Base-by-base conservation (phyloP, 1,139 yeast genomes). In the Geotrichum bryndzae region DNA sequence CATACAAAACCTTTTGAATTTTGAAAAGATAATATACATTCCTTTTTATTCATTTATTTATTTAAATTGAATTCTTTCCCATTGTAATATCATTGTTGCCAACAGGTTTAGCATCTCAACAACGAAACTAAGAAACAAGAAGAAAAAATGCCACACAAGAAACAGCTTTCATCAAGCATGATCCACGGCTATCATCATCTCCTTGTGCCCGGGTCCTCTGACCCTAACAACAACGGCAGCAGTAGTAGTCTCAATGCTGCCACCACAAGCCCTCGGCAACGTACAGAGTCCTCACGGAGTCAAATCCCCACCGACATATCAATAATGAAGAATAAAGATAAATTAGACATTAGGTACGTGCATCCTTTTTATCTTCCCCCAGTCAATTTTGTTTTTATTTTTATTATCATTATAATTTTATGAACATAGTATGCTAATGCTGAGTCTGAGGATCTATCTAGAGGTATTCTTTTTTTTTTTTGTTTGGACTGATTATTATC, bases 361-460 rank as follows among this genome's bases (percentile, higher is more conserved):
- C 31, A 31, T 58, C 33, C 10, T 29, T 29, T 29, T 29, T 6
- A 4, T 8, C 10, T 29, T 8, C 33, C 5, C 8, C 33, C 10
- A 29, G 5, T 57, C 35, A 25, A 54, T 60, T 8, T 57, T 65
- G n/a, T n/a, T 58, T 45, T 54, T 33, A 3, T 58, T 59, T 38
- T 54, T 38, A 7, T 46, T 61, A 48, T 65, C 63, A 53, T 66
- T 59, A 27, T 27, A 4, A 27, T 51, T 38, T 18, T 18, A 25
- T 25, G 27, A 60, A 8, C 59, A 61, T 23, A 56, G 64, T 23
- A 61, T 57, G 33, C 56, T 58, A 48, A 51, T 56, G 10, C 60
- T 56, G 35, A 60, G 62, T 38, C 67, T 3, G 33, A 29, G 33
- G 33, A 29, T 64, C 51, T 66, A 63, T 38, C 63, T 33, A 56